phyloP scores from a whole-genome alignment of 2,329 filamentous ascomycete species.

The Colletotrichum eremochloae region DNA sequence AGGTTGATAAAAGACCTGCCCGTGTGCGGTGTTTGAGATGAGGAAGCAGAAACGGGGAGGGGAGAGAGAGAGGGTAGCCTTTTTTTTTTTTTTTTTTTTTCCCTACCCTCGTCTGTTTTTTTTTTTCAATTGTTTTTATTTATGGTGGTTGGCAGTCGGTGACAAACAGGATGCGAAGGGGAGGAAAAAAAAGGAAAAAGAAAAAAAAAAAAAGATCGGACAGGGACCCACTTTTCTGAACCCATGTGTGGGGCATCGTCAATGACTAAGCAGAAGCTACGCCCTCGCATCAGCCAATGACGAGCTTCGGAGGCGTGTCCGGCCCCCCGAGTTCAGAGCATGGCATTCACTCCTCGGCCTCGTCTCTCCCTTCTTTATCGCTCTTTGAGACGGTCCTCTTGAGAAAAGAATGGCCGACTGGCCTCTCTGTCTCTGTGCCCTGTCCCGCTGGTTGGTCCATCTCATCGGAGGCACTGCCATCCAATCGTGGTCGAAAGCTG shows the following conservation, averaged over 20 bases:
- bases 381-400: background rate
- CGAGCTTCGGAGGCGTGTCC: background rate
- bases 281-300: background rate
- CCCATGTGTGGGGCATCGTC: background rate
- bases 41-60: background rate
- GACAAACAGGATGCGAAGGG: conserved; percentile 25
- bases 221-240: background rate
- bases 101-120: background rate
- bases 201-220: conserved; percentile 14
- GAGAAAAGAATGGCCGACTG: background rate
- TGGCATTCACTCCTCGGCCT: background rate
- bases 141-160: conserved; percentile 33
- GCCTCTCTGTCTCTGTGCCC: too few species aligned
- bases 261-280: accelerated
- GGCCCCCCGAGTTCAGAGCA: background rate
- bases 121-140: conserved; percentile 10
- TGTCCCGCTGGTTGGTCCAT: background rate
- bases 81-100: background rate
- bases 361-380: background rate
- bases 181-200: background rate
- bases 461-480: background rate
- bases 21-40: background rate
- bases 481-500: background rate
- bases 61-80: background rate
- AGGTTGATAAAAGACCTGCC: conserved; percentile 27